A percentile compares a stretch with the other conserved stretches of the same genome.
phyloP scores from a whole-genome alignment of 768 basidiomycete genomes.

The Trametes elegans region DNA sequence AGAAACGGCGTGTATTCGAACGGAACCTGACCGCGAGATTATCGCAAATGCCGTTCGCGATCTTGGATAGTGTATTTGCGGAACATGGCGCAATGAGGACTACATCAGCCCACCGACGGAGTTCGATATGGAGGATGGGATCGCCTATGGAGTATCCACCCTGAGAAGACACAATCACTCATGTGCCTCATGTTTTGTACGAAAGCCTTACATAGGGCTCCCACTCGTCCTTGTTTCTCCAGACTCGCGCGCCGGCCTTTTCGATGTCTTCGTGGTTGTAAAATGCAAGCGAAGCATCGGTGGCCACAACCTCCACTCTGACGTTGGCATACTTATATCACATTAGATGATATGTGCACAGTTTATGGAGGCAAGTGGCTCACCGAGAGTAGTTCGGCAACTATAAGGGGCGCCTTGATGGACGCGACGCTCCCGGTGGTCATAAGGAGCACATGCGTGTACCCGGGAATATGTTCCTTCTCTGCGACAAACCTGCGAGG shows the following conservation, averaged over 20 bases:
- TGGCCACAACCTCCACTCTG: conserved; percentile 80
- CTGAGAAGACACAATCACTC: conserved; percentile 36
- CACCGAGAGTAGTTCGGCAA: conserved; percentile 66
- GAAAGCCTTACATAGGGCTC: conserved; percentile 46
- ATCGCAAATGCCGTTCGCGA: conserved; percentile 86
- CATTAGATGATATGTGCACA: neutral
- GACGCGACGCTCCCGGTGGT: conserved; percentile 96
- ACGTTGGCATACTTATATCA: conserved; percentile 63
- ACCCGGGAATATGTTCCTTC: conserved; percentile 31
- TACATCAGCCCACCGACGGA: conserved; percentile 91
- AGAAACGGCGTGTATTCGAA: no score
- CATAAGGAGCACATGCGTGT: conserved; percentile 74
- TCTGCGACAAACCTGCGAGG: conserved; percentile 24
- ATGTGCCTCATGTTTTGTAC: neutral
- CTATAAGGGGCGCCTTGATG: conserved; percentile 90
- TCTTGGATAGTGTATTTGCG: conserved; percentile 94
- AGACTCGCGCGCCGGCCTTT: conserved; percentile 58
- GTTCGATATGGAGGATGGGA: conserved; percentile 94
- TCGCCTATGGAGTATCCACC: conserved; percentile 75
- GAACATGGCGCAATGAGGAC: conserved; percentile 95
- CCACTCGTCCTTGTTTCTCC: conserved; percentile 95
- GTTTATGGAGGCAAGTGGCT: conserved; percentile 29
- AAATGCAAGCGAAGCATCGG: conserved; percentile 75
- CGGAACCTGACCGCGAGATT: conserved; percentile 65
- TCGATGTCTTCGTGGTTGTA: conserved; percentile 57